Conservation (phyloP, 2,329 filamentous ascomycete genomes). For the Gnomoniopsis smithogilvyi region DNA sequence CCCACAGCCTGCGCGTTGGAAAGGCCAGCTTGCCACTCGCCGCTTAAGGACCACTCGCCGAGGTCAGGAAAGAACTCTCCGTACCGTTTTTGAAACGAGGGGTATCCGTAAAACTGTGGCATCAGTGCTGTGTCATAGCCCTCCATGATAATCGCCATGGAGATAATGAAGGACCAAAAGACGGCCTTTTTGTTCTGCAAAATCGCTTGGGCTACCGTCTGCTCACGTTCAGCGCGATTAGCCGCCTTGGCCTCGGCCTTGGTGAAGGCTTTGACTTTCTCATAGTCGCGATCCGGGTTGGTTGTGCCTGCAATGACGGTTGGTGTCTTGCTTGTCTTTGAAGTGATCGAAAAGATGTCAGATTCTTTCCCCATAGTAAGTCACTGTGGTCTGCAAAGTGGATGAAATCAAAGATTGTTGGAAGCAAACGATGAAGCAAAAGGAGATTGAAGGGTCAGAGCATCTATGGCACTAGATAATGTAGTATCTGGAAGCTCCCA, state of each 20-base stretch:
- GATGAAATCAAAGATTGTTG: not conserved
- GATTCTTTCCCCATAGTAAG: not conserved
- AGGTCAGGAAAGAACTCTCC: slow-evolving; percentile 32
- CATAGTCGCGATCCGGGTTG: not conserved
- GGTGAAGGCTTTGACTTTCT: slow-evolving; percentile 3
- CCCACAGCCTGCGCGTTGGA: slow-evolving; percentile 32
- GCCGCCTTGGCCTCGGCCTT: slow-evolving; percentile 9
- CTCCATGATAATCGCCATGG: slow-evolving; percentile 47
- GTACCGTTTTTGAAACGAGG: slow-evolving; percentile 36
- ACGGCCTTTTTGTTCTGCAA: slow-evolving; percentile 7
- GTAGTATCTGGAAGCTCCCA: not conserved
- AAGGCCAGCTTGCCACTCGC: slow-evolving; percentile 49
- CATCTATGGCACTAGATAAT: no score
- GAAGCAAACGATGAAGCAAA: not conserved
- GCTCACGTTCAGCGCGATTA: slow-evolving; percentile 6
- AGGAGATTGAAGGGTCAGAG: not conserved
- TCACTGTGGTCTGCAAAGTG: not conserved
- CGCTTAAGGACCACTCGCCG: slow-evolving; percentile 43
- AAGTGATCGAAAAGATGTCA: not conserved
- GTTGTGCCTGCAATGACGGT: not conserved
- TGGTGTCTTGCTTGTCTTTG: not conserved
- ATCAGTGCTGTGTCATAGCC: slow-evolving; percentile 47
- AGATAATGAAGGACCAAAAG: slow-evolving; percentile 29
- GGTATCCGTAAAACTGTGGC: slow-evolving; percentile 44
- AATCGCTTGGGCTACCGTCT: slow-evolving; percentile 1